Conservation (phyloP, 1,284 basidiomycete genomes). For the Cryptococcus jaspeensis region DNA sequence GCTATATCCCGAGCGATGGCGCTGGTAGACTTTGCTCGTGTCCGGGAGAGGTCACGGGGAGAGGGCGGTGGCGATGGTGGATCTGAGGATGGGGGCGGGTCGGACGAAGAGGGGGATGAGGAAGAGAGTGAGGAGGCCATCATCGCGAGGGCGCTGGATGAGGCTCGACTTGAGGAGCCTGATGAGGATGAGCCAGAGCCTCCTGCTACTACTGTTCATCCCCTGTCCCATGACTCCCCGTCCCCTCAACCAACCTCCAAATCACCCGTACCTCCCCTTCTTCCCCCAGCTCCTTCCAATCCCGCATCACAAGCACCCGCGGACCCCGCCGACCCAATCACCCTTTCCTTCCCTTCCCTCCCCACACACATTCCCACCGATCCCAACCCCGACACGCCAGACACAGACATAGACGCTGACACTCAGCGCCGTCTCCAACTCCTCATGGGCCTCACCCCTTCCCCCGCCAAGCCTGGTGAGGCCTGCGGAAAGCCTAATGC, state of each 20-base stretch:
- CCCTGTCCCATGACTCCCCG: too few relatives aligned
- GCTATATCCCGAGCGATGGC: slow-evolving; percentile 9
- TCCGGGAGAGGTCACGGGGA: not conserved
- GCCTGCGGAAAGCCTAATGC: too few relatives aligned
- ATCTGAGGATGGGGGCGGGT: not conserved
- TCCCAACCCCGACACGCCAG: too few relatives aligned
- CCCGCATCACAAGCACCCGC: slow-evolving; percentile 2
- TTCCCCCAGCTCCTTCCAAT: too few relatives aligned
- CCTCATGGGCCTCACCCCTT: slow-evolving; percentile 34
- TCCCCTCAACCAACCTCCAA: too few relatives aligned
- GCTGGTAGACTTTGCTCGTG: not conserved
- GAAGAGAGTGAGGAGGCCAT: slow-evolving; percentile 37
- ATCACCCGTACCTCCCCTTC: too few relatives aligned
- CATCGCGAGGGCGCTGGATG: slow-evolving; percentile 30
- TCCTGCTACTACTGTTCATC: too few relatives aligned
- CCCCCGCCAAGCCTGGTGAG: slow-evolving; percentile 2
- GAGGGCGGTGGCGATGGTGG: not conserved
- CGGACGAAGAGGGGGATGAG: slow-evolving; percentile 17
- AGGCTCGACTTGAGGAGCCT: slow-evolving; percentile 26
- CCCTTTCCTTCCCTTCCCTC: slow-evolving; percentile 23
- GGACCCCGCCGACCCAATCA: not conserved
- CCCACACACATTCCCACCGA: slow-evolving; percentile 21
- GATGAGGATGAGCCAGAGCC: too few relatives aligned
- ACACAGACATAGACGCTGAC: slow-evolving; percentile 16
- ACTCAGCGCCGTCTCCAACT: slow-evolving; percentile 24